Base-by-base conservation (phyloP, 2,329 filamentous ascomycete genomes). In the Coniochaeta sp. region DNA sequence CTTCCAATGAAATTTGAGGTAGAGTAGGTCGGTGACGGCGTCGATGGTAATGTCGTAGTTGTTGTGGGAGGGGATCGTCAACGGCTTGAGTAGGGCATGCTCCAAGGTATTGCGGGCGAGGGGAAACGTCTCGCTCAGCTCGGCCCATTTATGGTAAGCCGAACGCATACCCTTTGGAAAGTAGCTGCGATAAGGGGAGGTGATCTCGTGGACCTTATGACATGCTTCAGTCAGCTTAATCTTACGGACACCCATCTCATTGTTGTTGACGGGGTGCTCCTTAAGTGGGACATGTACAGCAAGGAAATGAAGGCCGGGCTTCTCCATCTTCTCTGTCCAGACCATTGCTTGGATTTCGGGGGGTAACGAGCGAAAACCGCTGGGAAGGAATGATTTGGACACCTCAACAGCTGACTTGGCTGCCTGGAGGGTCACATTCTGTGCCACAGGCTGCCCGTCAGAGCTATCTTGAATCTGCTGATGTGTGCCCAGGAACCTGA, bases 1-100 rank as follows among this genome's bases (percentile, higher is more conserved):
- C 50, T 57, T 56, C 58, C 59, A 62, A 22, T 62, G 59, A 14
- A 59, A 59, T 24, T 52, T 52, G 12, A 19, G 44, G 36, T 38
- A 50, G 24, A 50, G 14, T 3, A 34, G 31, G 47, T 38, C 22
- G 44, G 43, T 56, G 16, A 40, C 44, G 24, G 38, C n/a, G 47
- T 50, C 52, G 26, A 33, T 59, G 44, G 38, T 52, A 24, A 57
- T 43, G 57, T 34, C 47, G 14, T 36, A 28, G 26, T 50, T 56
- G 60, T 58, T 36, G 36, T 52, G 56, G 1, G 19, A 43, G 52
- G 22, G 4, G 9, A 56, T 26, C 2, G 11, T 56, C 16, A 56
- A 24, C 7, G 54, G 54, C 17, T 5, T 5, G 31, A 56, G 8
- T 7, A 56, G 9, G 17, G 28, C 26, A 9, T 7, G 31, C 54